Evolutionary conservation across 1,284 basidiomycete species (phyloP).

Genomic region (Ustilago bromivora): DNA sequence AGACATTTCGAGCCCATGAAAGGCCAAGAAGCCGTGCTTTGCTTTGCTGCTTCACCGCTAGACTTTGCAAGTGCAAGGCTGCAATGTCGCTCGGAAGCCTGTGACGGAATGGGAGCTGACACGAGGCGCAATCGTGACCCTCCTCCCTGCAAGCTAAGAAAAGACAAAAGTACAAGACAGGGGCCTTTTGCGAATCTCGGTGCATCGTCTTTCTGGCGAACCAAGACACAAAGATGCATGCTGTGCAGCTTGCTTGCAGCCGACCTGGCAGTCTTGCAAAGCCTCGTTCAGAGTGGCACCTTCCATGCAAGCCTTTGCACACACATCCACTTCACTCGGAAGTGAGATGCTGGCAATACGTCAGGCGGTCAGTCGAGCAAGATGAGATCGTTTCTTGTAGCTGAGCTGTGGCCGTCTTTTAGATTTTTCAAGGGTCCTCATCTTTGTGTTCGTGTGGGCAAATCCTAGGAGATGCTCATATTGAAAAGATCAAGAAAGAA

Average conservation of each 20-base stretch:
- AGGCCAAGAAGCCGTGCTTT: slow-evolving; percentile 2
- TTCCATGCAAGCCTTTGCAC: not conserved
- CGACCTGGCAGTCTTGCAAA: slow-evolving; percentile 5
- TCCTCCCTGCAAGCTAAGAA: not conserved
- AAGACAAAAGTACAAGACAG: slow-evolving; percentile 4
- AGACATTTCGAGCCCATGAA: not conserved
- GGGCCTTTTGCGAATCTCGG: not conserved
- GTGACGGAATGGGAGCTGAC: not conserved
- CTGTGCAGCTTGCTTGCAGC: slow-evolving; percentile 26
- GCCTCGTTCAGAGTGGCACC: not conserved
- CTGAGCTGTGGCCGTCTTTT: not conserved
- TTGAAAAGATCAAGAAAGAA: no score
- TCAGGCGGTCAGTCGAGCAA: no score
- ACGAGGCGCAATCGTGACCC: not conserved
- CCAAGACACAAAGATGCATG: slow-evolving; percentile 19
- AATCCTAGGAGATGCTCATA: no score
- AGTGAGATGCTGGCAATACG: no score
- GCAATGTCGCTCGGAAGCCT: not conserved
- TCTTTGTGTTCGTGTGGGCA: not conserved
- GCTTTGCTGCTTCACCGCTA: not conserved
- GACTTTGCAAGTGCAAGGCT: not conserved
- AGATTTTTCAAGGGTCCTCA: not conserved
- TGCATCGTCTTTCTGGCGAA: not conserved
- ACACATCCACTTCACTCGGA: no score
- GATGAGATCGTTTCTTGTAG: no score